Evolutionary conservation across 106 monocot genomes (phyloP).

Genomic region (Dioscorea zingiberensis): DNA sequence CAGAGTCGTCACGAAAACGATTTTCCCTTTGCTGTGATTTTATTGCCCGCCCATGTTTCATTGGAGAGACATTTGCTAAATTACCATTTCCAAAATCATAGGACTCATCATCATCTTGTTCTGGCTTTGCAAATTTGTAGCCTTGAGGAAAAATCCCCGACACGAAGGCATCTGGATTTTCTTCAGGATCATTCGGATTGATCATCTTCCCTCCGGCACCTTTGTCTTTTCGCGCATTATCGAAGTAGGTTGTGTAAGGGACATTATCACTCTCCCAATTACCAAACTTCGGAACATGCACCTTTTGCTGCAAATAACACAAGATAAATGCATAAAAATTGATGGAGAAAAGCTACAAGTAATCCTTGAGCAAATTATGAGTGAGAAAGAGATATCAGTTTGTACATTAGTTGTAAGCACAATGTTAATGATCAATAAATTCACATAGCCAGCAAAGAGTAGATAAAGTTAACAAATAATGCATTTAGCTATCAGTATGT

Average conservation of each 20-base stretch:
- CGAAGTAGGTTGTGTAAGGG: conserved; percentile 29
- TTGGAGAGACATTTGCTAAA: background rate
- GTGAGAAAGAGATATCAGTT: too few species aligned
- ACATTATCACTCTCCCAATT: conserved; percentile 32
- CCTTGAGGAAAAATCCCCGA: background rate
- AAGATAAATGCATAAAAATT: too few species aligned
- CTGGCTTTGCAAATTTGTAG: background rate
- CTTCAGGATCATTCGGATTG: conserved; percentile 36
- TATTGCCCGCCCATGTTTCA: background rate
- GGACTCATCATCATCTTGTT: background rate
- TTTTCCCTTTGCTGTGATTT: conserved; percentile 3
- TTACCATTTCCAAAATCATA: background rate
- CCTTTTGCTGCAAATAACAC: conserved; percentile 2
- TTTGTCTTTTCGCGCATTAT: conserved; percentile 22
- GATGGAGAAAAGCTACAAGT: too few species aligned
- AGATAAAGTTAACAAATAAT: too few species aligned
- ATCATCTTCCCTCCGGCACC: conserved; percentile 8
- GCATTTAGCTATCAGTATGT: too few species aligned
- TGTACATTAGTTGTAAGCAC: too few species aligned
- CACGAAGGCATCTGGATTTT: conserved; percentile 21
- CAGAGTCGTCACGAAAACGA: background rate
- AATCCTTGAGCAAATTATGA: too few species aligned
- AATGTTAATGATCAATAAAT: too few species aligned
- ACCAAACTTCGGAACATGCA: conserved; percentile 36
- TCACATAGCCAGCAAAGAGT: too few species aligned